These are phyloP conservation scores for Pichia sp. DNA, from an alignment of 1,139 yeast genomes.

Conservation along the genomic window DNA sequence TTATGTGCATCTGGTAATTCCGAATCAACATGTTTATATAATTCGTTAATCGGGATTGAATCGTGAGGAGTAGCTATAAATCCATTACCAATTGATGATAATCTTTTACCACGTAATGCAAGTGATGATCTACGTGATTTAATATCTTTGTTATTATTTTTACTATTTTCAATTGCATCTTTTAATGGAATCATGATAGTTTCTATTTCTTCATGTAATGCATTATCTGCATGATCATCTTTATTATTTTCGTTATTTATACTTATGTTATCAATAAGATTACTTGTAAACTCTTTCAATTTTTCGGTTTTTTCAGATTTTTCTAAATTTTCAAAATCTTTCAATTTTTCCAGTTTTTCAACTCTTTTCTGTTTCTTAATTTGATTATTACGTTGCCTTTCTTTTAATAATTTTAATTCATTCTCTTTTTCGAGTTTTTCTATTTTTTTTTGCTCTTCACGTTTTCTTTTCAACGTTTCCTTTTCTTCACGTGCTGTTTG, in stretches of 20 bases:
- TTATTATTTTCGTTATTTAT: neutral
- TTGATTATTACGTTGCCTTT: neutral
- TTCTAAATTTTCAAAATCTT: neutral
- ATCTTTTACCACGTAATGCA: constrained; percentile 59
- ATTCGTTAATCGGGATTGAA: constrained; percentile 50
- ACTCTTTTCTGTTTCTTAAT: neutral
- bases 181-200: constrained; percentile 9
- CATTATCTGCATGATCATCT: neutral
- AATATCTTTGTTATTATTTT: neutral
- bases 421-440: neutral
- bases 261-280: neutral
- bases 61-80: constrained; percentile 63
- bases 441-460: neutral
- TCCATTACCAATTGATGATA: constrained; percentile 73
- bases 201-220: neutral
- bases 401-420: neutral
- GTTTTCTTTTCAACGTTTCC: neutral
- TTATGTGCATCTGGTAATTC: constrained; percentile 66
- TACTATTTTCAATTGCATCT: neutral
- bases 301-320: constrained; percentile 3
- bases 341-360: constrained; percentile 6
- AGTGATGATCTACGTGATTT: constrained; percentile 42
- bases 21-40: constrained; percentile 56
- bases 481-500: constrained; percentile 2
- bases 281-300: constrained; percentile 5